phyloP scores from a whole-genome alignment of 306 rosid species.

The Quercus robur region DNA sequence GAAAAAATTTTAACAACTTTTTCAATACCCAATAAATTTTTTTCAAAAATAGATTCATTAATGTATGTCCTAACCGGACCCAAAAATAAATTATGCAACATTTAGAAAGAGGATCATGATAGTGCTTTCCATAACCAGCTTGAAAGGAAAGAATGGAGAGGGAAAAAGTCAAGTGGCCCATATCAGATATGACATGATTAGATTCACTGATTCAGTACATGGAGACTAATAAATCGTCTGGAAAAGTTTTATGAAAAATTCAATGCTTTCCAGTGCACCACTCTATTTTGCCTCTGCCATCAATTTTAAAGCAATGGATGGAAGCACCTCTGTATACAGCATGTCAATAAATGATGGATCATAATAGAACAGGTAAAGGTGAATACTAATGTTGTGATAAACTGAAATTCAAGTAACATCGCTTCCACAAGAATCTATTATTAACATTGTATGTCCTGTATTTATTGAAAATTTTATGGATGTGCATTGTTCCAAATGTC shows the following conservation, averaged over 20 bases:
- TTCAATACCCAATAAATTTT: too few species aligned
- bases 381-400: too few species aligned
- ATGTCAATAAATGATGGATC: too few species aligned
- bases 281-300: background rate
- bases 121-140: slow-evolving; percentile 6
- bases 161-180: slow-evolving; percentile 7
- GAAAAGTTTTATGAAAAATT: background rate
- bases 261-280: slow-evolving; percentile 4
- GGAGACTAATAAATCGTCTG: slow-evolving; percentile 7
- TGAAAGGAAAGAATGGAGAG: background rate
- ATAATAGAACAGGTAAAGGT: too few species aligned
- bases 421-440: too few species aligned
- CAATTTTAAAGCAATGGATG: background rate
- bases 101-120: background rate
- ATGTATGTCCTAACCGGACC: too few species aligned
- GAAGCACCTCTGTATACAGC: background rate
- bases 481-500: too few species aligned
- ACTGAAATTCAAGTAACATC: too few species aligned
- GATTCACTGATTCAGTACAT: slow-evolving; percentile 17
- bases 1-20: too few species aligned
- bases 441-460: rapidly evolving
- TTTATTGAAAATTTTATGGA: too few species aligned
- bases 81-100: background rate
- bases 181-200: background rate
- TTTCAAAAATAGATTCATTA: too few species aligned